phyloP scores from a whole-genome alignment of 179 eudicot species.

The Beta macrorhiza region DNA sequence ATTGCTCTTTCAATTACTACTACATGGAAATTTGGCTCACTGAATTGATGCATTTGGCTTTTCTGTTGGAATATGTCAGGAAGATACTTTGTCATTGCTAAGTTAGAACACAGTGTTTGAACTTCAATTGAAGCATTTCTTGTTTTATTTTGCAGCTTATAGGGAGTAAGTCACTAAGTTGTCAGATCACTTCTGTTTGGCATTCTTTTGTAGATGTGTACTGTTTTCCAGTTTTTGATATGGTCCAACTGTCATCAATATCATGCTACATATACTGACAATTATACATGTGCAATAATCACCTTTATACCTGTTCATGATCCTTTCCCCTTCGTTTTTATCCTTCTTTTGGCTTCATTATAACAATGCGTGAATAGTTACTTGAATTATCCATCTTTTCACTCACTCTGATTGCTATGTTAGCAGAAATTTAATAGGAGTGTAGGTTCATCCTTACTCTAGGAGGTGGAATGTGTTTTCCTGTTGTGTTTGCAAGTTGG shows the following conservation, averaged over 20 bases:
- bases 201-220: background rate
- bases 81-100: background rate
- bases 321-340: background rate
- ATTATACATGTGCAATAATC: slow-evolving; percentile 11
- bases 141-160: slow-evolving; percentile 11
- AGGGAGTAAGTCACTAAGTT: background rate
- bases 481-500: background rate
- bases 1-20: too few species aligned
- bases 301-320: slow-evolving; percentile 3
- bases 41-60: background rate
- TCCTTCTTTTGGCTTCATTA: background rate
- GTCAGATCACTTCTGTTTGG: slow-evolving; percentile 11
- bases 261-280: slow-evolving; percentile 5
- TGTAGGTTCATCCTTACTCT: background rate
- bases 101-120: slow-evolving; percentile 6
- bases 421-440: too few species aligned
- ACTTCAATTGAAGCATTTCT: background rate
- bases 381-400: background rate
- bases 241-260: slow-evolving; percentile 8
- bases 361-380: background rate
- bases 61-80: slow-evolving; percentile 11
- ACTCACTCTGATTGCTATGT: background rate
- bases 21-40: background rate
- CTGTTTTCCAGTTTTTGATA: slow-evolving; percentile 2
- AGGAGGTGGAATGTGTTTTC: background rate